phyloP scores from a whole-genome alignment of 768 basidiomycete species.

The Russula griseocarnosa region DNA sequence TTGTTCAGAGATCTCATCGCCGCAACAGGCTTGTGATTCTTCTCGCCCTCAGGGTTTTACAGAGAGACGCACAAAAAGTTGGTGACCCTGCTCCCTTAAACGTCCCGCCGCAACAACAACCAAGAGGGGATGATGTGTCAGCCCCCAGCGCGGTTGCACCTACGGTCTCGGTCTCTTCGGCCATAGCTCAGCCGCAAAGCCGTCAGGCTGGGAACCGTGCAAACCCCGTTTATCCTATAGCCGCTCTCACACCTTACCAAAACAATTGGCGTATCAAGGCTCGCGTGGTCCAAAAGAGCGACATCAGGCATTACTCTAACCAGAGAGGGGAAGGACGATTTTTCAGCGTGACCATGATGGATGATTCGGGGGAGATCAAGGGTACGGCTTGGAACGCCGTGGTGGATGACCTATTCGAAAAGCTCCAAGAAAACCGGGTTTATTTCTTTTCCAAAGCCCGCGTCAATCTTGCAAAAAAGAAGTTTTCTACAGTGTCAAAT shows the following conservation, averaged over 20 bases:
- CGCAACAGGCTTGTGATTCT: slow-evolving; percentile 71
- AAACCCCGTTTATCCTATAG: slow-evolving; percentile 71
- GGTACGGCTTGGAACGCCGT: slow-evolving; percentile 87
- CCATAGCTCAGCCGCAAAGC: slow-evolving; percentile 12
- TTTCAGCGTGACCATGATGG: slow-evolving; percentile 91
- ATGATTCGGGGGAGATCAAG: slow-evolving; percentile 88
- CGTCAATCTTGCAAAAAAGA: slow-evolving; percentile 94
- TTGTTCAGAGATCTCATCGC: slow-evolving; percentile 12
- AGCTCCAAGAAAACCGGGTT: slow-evolving; percentile 86
- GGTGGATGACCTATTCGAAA: slow-evolving; percentile 80
- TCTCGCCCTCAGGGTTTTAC: slow-evolving; percentile 58
- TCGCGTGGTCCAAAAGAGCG: slow-evolving; percentile 83
- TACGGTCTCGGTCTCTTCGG: slow-evolving; percentile 10
- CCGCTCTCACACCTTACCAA: slow-evolving; percentile 92
- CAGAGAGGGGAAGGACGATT: slow-evolving; percentile 89
- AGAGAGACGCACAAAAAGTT: slow-evolving; percentile 60
- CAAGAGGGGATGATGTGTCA: slow-evolving; percentile 30
- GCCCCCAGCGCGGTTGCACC: slow-evolving; percentile 31
- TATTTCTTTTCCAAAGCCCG: slow-evolving; percentile 88
- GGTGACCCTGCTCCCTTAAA: slow-evolving; percentile 50
- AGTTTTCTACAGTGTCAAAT: slow-evolving; percentile 84
- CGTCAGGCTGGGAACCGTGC: slow-evolving; percentile 28
- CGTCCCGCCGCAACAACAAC: slow-evolving; percentile 31
- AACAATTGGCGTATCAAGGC: slow-evolving; percentile 99
- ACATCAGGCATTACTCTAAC: slow-evolving; percentile 88